Evolutionary conservation across 306 rosid species (phyloP).

Genomic region (Calophaca sinica): DNA sequence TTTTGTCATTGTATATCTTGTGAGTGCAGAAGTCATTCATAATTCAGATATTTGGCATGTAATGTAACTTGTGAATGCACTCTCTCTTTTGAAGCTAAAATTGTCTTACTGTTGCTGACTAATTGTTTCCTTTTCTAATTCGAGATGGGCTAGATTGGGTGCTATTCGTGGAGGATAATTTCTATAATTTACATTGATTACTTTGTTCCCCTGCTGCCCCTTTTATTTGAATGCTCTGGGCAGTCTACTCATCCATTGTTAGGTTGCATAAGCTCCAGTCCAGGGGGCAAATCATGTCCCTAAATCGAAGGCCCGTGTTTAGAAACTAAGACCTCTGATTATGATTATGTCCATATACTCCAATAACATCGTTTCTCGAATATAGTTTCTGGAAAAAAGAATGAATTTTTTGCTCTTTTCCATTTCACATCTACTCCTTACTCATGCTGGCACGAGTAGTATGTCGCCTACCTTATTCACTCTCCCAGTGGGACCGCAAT

Average conservation of each 20-base stretch:
- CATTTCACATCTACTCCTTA: slow-evolving; percentile 29
- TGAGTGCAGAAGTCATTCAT: not conserved
- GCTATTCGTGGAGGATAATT: slow-evolving; percentile 9
- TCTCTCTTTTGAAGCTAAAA: slow-evolving; percentile 42
- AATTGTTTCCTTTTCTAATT: not conserved
- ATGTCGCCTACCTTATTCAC: too few species aligned
- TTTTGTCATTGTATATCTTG: slow-evolving; percentile 30
- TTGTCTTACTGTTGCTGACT: not conserved
- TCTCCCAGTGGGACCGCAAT: too few species aligned
- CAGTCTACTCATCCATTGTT: too few species aligned
- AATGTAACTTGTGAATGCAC: slow-evolving; percentile 9
- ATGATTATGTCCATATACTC: not conserved
- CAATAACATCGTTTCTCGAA: not conserved
- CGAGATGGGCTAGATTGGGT: not conserved
- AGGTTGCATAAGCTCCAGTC: not conserved
- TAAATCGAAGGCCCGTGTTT: not conserved
- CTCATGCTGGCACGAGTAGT: too few species aligned
- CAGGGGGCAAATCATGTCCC: not conserved
- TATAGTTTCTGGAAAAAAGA: not conserved
- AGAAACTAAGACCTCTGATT: not conserved
- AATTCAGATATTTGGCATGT: too few species aligned
- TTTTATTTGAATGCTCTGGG: too few species aligned
- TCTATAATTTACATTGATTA: not conserved
- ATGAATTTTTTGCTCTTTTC: not conserved
- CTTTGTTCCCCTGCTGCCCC: not conserved